Conservation (phyloP, 2,329 filamentous ascomycete species). For the Hypoxylon sp. region DNA sequence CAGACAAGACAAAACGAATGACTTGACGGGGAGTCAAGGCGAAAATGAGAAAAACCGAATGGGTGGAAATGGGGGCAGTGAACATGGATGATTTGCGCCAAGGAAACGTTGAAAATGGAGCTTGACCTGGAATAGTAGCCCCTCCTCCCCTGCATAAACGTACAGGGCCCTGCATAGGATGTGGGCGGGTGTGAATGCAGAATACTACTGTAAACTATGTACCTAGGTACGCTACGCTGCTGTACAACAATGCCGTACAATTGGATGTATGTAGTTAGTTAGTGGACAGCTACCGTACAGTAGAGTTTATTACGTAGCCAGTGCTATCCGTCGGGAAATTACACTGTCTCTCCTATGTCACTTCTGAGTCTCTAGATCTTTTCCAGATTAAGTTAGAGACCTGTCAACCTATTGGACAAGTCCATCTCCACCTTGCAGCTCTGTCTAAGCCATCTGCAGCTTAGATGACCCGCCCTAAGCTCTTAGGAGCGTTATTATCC, state of each 20-base stretch:
- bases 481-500: no score
- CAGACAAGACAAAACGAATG: constrained; percentile 32
- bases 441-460: constrained; percentile 4
- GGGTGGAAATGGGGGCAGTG: constrained; percentile 31
- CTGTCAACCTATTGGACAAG: constrained; percentile 12
- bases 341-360: constrained; percentile 36
- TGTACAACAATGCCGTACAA: no score
- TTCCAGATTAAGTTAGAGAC: constrained; percentile 5
- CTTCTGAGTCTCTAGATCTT: constrained; percentile 16
- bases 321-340: constrained; percentile 35
- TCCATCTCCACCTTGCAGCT: constrained; percentile 1
- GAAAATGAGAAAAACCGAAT: constrained; percentile 45
- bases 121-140: constrained; percentile 37
- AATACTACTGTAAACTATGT: background rate
- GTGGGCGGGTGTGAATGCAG: background rate
- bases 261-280: background rate
- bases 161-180: constrained; percentile 29
- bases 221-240: no score
- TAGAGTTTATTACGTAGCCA: constrained; percentile 7
- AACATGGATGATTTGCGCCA: constrained; percentile 1
- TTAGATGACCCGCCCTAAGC: constrained; percentile 14
- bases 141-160: constrained; percentile 41
- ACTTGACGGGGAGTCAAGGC: constrained; percentile 28
- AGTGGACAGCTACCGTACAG: no score
- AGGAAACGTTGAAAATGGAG: constrained; percentile 35